Conservation (phyloP, 305 asterid genomes). For the Withania somnifera region DNA sequence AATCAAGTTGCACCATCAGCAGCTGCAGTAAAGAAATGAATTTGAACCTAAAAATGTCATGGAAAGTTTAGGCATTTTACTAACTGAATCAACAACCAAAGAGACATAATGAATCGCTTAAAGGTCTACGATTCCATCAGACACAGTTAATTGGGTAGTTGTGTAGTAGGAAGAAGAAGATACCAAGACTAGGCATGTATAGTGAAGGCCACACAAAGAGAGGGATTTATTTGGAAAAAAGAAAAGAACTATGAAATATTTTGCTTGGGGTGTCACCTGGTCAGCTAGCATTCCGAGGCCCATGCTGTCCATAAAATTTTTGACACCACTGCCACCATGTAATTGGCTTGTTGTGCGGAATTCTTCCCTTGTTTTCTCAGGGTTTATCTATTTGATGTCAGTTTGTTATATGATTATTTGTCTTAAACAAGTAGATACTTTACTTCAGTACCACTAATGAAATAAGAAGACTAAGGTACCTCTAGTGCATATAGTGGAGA, state of each 20-base stretch:
- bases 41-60: background rate
- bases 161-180: background rate
- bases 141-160: background rate
- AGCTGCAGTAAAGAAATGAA: background rate
- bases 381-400: conserved; percentile 37
- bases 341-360: conserved; percentile 26
- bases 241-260: background rate
- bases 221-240: background rate
- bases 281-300: conserved; percentile 58
- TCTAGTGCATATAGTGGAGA: conserved; percentile 72
- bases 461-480: conserved; percentile 20
- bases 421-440: background rate
- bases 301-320: conserved; percentile 52
- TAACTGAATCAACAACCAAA: background rate
- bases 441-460: background rate
- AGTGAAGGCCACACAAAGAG: background rate
- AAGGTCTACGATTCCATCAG: background rate
- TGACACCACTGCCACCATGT: conserved; percentile 31
- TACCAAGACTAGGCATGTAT: background rate
- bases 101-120: background rate
- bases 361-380: conserved; percentile 54
- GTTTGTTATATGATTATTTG: background rate
- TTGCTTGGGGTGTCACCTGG: conserved; percentile 35
- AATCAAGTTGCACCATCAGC: background rate
- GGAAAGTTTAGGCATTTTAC: background rate